Percentiles rank a stretch among this genome's conserved stretches.
These are phyloP conservation scores for Leptographium lundbergii DNA, from an alignment of 2,329 filamentous ascomycete species.

Conservation along the genomic window DNA sequence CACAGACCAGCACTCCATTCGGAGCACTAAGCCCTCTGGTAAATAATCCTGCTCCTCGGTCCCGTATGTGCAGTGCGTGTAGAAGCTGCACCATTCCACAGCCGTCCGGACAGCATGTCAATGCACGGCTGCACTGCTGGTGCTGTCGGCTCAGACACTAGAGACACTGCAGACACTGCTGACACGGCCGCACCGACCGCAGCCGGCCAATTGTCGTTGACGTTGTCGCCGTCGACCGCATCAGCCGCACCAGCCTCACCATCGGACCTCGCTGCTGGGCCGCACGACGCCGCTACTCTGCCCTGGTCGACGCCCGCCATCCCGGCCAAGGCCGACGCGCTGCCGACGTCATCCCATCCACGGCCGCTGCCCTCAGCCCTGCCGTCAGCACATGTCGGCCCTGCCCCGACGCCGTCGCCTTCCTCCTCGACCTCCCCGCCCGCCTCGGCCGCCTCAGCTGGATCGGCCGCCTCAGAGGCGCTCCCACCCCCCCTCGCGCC, in stretches of 20 bases:
- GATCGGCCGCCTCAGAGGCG: background rate
- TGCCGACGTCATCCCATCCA: background rate
- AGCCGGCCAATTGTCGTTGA: background rate
- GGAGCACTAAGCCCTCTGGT: too few species aligned
- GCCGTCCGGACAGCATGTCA: background rate
- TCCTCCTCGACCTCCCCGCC: background rate
- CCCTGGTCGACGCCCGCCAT: background rate
- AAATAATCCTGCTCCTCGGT: too few species aligned
- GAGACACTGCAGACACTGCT: background rate
- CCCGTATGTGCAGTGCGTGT: too few species aligned
- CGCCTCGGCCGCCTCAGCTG: background rate
- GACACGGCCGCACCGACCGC: background rate
- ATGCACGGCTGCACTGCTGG: background rate
- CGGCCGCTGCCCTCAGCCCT: background rate
- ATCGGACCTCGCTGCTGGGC: background rate
- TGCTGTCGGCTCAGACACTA: too few species aligned
- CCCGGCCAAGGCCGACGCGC: too few species aligned
- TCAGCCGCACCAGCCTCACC: background rate
- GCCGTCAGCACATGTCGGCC: background rate
- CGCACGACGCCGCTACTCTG: background rate
- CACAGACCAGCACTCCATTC: too few species aligned
- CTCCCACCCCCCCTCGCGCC: background rate
- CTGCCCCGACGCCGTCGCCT: background rate
- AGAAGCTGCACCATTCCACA: too few species aligned
- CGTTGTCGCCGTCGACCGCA: background rate